Conservation (phyloP, 768 basidiomycete species). For the Tricholoma saponaceum region DNA sequence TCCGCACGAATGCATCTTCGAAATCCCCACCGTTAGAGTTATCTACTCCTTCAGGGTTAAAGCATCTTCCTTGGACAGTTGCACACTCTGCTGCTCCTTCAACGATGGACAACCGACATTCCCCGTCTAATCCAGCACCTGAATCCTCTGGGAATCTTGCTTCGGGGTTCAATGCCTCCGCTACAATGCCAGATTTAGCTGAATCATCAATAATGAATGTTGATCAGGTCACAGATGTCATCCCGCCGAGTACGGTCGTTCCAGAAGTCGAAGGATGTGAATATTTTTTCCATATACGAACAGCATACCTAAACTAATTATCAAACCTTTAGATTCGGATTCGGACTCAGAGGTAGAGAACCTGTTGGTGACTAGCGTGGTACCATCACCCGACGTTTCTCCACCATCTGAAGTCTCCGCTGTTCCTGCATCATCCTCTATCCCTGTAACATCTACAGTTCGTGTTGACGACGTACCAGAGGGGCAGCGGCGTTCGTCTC, state of each 20-base stretch:
- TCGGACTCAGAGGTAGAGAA: neutral
- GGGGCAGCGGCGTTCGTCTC: conserved; percentile 8
- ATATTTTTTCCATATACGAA: neutral
- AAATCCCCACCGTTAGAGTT: neutral
- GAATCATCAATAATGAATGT: neutral
- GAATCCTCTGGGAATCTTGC: neutral
- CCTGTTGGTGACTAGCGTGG: neutral
- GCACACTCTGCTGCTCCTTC: neutral
- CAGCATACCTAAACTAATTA: neutral
- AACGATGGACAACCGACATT: neutral
- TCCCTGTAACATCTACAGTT: neutral
- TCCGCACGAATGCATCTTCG: neutral
- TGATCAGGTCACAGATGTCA: neutral
- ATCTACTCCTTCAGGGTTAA: neutral
- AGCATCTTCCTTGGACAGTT: neutral
- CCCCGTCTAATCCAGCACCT: neutral
- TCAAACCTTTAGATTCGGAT: neutral
- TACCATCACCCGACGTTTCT: neutral
- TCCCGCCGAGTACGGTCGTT: neutral
- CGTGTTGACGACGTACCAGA: neutral
- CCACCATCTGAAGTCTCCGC: neutral
- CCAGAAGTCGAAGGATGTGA: neutral
- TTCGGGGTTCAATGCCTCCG: neutral
- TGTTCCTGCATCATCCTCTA: neutral
- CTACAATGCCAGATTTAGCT: neutral